Evolutionary conservation across 352 stramenopile genomes (phyloP), one percentile per base, ranked within the genome.

Genomic region (Pythium coloratum): DNA sequence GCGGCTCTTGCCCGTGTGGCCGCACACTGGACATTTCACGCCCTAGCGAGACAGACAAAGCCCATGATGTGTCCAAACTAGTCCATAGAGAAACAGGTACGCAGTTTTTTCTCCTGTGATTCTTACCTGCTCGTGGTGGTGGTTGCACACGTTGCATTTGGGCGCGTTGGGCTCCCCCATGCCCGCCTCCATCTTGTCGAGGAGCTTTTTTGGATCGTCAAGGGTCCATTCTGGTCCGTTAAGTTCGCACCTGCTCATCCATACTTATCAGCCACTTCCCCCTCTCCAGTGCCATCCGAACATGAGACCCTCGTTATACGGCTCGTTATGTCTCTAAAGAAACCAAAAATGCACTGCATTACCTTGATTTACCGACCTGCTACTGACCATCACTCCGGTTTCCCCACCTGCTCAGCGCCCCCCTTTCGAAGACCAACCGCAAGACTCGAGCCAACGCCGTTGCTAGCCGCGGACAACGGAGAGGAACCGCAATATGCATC

Each of bases 1-100:
- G 24, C 80, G 76, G 62, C 84, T 89, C 73, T 87, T 89, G 67
- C 84, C 84, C 0, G 64, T 87, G 63, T 92, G 84, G 6, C 84
- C 84, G 56, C 84, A 92, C 51, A 92, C 68, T 3, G 67, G 40
- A 66, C 81, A 92, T 63, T 89, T 90, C 32, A 74, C 49, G 20
- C 73, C 77, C 84, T 92, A 69, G 3, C 20, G 24, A 32, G 26
- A 65, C 3, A 50, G 53, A 3, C 2, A 58, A 6, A 6, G 3
- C 12, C 20, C 18, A 57, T 42, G 51, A 44, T 70, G 20, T 26
- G 38, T 54, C 44, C 34, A 8, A 42, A 61, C 24, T 53, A 34
- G 13, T 33, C n/a, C 38, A 34, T n/a, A 38, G 10, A 47, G 16
- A 61, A 2, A 10, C 16, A 1, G 0, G 16, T 16, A 53, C 14